phyloP scores from a whole-genome alignment of 441 rosid genomes.

The Adansonia madagascariensis region DNA sequence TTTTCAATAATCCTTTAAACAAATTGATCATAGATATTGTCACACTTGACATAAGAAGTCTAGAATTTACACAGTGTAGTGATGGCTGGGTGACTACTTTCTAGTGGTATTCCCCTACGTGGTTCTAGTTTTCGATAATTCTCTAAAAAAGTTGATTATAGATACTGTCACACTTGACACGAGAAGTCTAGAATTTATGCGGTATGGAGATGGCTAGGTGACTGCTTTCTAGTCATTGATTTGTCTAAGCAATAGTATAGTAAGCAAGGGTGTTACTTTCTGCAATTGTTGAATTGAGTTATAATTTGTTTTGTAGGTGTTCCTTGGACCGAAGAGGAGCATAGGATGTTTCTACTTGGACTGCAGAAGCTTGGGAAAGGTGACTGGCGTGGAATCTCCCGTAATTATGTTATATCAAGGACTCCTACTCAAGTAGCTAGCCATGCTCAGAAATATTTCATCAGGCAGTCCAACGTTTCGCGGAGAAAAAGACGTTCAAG shows the following conservation, averaged over 20 bases:
- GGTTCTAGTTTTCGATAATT: constrained; percentile 1
- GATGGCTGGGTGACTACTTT: neutral
- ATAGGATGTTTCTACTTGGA: constrained; percentile 73
- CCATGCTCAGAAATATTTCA: constrained; percentile 79
- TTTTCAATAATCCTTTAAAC: neutral
- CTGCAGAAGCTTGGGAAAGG: constrained; percentile 78
- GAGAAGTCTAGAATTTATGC: neutral
- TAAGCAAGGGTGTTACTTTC: neutral
- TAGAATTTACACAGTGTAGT: neutral
- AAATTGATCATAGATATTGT: neutral
- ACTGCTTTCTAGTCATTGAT: neutral
- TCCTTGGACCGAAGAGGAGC: constrained; percentile 81
- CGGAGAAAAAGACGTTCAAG: constrained; percentile 77
- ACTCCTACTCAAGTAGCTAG: constrained; percentile 84
- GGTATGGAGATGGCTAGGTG: neutral
- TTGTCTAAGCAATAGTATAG: neutral
- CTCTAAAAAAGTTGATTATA: neutral
- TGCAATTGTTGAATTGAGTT: constrained; percentile 24
- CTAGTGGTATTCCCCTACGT: neutral
- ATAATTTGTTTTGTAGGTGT: constrained; percentile 45
- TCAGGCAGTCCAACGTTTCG: constrained; percentile 64
- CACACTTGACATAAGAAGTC: neutral
- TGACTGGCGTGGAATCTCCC: constrained; percentile 77
- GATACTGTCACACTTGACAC: neutral
- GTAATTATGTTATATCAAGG: constrained; percentile 63